These are phyloP conservation scores for Akanthomyces lecanii DNA, from an alignment of 2,329 filamentous ascomycete genomes.

Conservation along the genomic window DNA sequence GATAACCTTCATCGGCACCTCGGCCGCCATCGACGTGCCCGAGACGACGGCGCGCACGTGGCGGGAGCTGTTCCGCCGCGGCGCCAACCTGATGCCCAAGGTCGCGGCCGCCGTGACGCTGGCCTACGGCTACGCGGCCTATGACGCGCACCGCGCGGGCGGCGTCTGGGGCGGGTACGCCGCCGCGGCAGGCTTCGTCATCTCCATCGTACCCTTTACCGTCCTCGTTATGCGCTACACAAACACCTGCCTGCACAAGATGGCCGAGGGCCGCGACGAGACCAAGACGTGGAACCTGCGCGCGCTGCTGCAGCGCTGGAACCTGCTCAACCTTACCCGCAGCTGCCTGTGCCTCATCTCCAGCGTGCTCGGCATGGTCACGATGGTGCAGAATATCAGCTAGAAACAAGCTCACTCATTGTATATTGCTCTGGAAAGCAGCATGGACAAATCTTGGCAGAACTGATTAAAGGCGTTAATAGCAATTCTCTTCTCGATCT, in stretches of 20 bases:
- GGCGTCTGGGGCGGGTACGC: slow-evolving; percentile 32
- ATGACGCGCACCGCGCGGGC: slow-evolving; percentile 26
- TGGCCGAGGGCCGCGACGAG: slow-evolving; percentile 21
- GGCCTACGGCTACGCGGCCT: slow-evolving; percentile 35
- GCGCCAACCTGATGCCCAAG: slow-evolving; percentile 35
- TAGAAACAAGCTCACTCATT: not conserved
- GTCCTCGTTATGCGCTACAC: slow-evolving; percentile 34
- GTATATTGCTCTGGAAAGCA: not conserved
- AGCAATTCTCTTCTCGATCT: not conserved
- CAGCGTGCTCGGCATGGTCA: slow-evolving; percentile 21
- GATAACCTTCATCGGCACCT: slow-evolving; percentile 34
- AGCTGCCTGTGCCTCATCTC: slow-evolving; percentile 31
- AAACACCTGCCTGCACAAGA: slow-evolving; percentile 30
- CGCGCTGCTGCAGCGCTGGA: slow-evolving; percentile 23
- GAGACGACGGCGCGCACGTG: slow-evolving; percentile 32
- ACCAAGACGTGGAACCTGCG: slow-evolving; percentile 17
- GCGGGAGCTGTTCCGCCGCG: slow-evolving; percentile 35
- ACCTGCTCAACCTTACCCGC: slow-evolving; percentile 28
- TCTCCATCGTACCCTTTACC: slow-evolving; percentile 39
- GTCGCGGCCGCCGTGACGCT: slow-evolving; percentile 30
- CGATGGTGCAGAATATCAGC: slow-evolving; percentile 12
- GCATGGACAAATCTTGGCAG: not conserved
- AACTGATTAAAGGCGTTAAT: not conserved
- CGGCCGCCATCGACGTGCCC: slow-evolving; percentile 28
- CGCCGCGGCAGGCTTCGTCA: slow-evolving; percentile 30